Evolutionary conservation across 352 stramenopile genomes (phyloP).

Genomic region (Phytophthora tentaculata): DNA sequence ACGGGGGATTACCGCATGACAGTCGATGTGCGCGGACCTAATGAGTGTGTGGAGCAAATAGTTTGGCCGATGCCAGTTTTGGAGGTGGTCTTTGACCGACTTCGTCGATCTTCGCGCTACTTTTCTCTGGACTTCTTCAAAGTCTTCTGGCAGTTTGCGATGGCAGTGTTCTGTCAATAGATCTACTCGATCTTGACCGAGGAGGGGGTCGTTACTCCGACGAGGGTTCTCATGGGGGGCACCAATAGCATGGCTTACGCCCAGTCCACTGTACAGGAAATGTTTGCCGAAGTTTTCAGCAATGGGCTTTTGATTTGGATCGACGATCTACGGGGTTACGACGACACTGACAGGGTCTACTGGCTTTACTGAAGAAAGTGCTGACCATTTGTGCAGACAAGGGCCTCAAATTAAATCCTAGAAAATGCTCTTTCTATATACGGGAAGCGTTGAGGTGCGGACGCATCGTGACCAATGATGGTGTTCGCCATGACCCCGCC

Average conservation of each 20-base stretch:
- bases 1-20: neutral
- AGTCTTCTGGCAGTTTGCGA: neutral
- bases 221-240: neutral
- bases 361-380: neutral
- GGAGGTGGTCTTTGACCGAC: neutral
- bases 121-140: neutral
- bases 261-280: neutral
- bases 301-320: neutral
- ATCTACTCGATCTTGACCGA: neutral
- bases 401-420: constrained; percentile 17
- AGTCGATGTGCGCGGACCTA: neutral
- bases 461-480: constrained; percentile 6
- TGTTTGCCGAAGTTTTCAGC: neutral
- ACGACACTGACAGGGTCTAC: neutral
- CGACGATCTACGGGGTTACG: neutral
- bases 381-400: constrained; percentile 4
- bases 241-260: neutral
- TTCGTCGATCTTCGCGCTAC: neutral
- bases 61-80: neutral
- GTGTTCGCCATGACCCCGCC: constrained; percentile 9
- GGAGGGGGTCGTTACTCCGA: neutral
- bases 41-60: neutral
- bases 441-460: constrained; percentile 15
- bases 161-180: neutral
- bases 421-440: constrained; percentile 15